phyloP scores from a whole-genome alignment of 2,329 filamentous ascomycete genomes.

The Diplodia seriata region DNA sequence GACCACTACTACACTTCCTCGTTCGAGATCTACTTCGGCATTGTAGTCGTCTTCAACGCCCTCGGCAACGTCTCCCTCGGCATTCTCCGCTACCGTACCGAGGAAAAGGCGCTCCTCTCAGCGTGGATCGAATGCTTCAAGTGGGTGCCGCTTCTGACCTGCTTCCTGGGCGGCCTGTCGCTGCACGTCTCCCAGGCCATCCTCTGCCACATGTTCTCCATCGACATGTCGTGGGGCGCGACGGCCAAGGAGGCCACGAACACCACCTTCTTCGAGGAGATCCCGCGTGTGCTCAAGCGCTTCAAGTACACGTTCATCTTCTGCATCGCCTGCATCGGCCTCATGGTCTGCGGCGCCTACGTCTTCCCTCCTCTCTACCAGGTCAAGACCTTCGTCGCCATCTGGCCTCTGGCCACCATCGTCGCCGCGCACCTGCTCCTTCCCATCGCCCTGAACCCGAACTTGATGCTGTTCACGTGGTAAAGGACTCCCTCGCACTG shows the following conservation, averaged over 20 bases:
- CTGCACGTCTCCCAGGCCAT: conserved; percentile 51
- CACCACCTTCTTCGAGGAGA: conserved; percentile 64
- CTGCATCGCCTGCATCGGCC: conserved; percentile 53
- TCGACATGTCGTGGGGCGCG: conserved; percentile 59
- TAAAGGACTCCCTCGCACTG: conserved; percentile 42
- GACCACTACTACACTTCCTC: conserved; percentile 79
- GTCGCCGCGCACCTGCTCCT: conserved; percentile 64
- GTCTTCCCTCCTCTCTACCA: conserved; percentile 61
- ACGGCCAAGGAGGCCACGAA: conserved; percentile 66
- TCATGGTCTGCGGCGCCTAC: conserved; percentile 59
- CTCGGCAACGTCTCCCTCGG: conserved; percentile 76
- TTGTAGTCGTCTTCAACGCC: conserved; percentile 78
- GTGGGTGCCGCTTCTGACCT: conserved; percentile 63
- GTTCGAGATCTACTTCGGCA: conserved; percentile 81
- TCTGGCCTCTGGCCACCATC: conserved; percentile 63
- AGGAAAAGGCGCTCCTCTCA: conserved; percentile 66
- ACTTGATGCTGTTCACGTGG: conserved; percentile 69
- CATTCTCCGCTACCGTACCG: conserved; percentile 74
- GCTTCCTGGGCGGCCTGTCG: conserved; percentile 52
- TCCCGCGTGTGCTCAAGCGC: conserved; percentile 61
- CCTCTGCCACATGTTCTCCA: conserved; percentile 49
- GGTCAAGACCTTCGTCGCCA: conserved; percentile 65
- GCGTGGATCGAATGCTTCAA: conserved; percentile 64
- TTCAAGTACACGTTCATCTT: conserved; percentile 64
- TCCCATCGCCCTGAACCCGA: conserved; percentile 67